These are phyloP conservation scores for Chimonanthus praecox DNA, from an alignment of 164 flowering plant species.

Conservation along the genomic window DNA sequence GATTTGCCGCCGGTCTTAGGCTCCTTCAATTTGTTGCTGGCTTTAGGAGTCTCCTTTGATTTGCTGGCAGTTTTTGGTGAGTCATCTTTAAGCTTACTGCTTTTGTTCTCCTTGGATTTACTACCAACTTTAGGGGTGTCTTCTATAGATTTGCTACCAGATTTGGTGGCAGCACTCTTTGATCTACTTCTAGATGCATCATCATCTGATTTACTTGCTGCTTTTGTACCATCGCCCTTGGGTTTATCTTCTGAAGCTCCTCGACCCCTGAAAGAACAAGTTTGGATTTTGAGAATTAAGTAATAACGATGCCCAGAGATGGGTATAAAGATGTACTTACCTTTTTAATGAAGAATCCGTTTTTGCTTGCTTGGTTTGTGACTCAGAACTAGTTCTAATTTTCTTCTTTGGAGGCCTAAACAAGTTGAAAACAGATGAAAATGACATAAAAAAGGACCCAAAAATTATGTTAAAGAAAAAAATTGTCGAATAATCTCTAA, in stretches of 20 bases:
- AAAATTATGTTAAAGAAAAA: background rate
- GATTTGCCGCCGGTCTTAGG: constrained; percentile 5
- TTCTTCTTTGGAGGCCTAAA: constrained; percentile 53
- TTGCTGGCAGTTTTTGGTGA: constrained; percentile 25
- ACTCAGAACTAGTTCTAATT: constrained; percentile 29
- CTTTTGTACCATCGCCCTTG: constrained; percentile 31
- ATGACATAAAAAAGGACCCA: background rate
- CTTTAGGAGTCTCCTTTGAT: constrained; percentile 26
- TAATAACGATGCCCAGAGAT: background rate
- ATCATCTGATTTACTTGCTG: constrained; percentile 48
- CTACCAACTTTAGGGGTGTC: constrained; percentile 18
- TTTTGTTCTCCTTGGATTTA: constrained; percentile 30
- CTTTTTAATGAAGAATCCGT: constrained; percentile 33
- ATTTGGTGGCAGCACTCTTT: constrained; percentile 17
- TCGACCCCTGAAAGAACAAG: constrained; percentile 15
- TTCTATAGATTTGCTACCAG: constrained; percentile 27
- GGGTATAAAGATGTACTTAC: constrained; percentile 25
- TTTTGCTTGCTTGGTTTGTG: constrained; percentile 30
- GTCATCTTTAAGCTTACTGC: constrained; percentile 25
- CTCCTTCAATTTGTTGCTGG: background rate
- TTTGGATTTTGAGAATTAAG: background rate
- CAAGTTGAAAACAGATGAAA: background rate
- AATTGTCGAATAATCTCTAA: background rate
- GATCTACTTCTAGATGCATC: constrained; percentile 27
- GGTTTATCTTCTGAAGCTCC: constrained; percentile 49